Conservation (phyloP, 139 green algal genomes). For the Klebsormidium nitens region DNA sequence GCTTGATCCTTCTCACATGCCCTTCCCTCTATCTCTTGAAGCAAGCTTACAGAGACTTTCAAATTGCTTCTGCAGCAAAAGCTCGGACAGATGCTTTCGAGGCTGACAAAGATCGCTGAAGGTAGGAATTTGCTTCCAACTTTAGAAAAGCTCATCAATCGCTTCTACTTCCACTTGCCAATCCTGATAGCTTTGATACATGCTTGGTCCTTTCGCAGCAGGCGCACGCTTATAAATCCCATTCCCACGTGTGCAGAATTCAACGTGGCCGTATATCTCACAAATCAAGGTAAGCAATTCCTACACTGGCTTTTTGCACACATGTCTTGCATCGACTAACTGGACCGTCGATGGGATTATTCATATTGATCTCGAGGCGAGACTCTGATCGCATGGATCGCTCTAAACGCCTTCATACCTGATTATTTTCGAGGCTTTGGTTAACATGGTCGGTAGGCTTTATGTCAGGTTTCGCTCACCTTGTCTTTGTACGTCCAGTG, state of each 20-base stretch:
- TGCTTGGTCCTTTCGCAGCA: too few relatives aligned
- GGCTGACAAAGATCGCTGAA: constrained; percentile 46
- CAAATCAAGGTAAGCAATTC: constrained; percentile 42
- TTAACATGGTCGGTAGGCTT: neutral
- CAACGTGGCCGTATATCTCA: constrained; percentile 48
- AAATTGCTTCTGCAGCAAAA: constrained; percentile 44
- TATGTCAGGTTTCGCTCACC: constrained; percentile 1
- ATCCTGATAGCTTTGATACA: too few relatives aligned
- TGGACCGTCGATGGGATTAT: neutral
- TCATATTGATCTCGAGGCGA: neutral
- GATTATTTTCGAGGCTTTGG: neutral
- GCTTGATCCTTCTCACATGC: neutral
- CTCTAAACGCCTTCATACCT: neutral
- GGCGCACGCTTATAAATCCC: too few relatives aligned
- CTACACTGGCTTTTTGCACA: too few relatives aligned
- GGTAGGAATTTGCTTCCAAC: too few relatives aligned
- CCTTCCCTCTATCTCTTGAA: neutral
- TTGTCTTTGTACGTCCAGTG: constrained; percentile 23
- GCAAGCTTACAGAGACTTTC: neutral
- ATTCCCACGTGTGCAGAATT: too few relatives aligned
- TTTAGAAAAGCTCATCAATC: too few relatives aligned
- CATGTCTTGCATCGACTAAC: too few relatives aligned
- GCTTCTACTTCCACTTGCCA: too few relatives aligned
- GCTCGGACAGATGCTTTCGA: constrained; percentile 44
- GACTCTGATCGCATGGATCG: neutral